Evolutionary conservation across 306 rosid genomes (phyloP).

Genomic region (Vicia villosa): DNA sequence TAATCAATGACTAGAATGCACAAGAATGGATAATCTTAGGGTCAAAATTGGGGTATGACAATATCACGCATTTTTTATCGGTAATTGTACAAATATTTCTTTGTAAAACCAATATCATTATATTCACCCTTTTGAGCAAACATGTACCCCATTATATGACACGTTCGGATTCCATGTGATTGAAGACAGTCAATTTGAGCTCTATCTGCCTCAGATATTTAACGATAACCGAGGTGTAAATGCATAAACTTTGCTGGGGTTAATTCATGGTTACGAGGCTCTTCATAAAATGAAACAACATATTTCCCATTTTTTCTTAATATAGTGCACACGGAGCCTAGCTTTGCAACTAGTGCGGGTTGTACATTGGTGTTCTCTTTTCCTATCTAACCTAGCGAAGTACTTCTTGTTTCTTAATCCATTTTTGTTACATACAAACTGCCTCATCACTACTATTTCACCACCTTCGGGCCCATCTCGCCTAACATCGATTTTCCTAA

Average conservation of each 20-base stretch:
- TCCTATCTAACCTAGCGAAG: background rate
- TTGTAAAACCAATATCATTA: background rate
- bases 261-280: background rate
- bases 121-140: background rate
- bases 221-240: background rate
- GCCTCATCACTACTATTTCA: background rate
- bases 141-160: background rate
- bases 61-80: background rate
- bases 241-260: background rate
- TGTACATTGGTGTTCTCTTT: background rate
- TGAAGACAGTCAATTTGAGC: background rate
- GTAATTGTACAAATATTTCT: background rate
- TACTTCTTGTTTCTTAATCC: background rate
- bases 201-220: background rate
- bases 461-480: too few species aligned
- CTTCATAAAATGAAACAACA: background rate
- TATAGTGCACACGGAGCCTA: background rate
- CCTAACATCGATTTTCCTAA: too few species aligned
- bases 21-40: too few species aligned
- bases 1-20: too few species aligned
- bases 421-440: background rate
- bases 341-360: background rate
- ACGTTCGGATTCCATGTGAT: background rate
- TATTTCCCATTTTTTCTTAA: too few species aligned
- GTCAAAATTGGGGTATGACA: too few species aligned